Base-by-base conservation (phyloP, 2,329 filamentous ascomycete species). In the Gaeumannomyces sp. region DNA sequence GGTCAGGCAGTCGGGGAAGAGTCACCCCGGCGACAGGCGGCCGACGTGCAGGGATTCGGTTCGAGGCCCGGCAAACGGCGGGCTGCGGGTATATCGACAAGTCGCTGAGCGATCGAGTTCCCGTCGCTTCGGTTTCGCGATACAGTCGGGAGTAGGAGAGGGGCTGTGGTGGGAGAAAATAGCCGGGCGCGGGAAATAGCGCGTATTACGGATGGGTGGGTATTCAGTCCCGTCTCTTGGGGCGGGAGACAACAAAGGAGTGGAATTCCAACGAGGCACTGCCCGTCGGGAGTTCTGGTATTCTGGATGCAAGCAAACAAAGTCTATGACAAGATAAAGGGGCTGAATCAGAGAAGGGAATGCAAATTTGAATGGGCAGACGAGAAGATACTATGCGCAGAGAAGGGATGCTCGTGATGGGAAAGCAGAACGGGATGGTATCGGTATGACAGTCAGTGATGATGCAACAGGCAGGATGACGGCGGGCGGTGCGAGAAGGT, bases 161-260 rank as follows among this genome's bases (percentile, higher is more conserved):
- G 45, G 45, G 45, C 22, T 11, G 45, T 8, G 38, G 56, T 25
- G 56, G 27, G 56, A 58, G n/a, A 4, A 31, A 59, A 31, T 13
- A 59, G 57, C 19, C 19, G 57, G 57, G 57, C 29, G 57, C 57
- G 22, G 25, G 57, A 59, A 59, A 59, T 59, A 11, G 57, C 57
- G 59, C 57, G 64, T 62, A 53, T 60, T 38, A 33, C 45, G n/a
- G 45, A 7, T 25, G 45, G 45, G 45, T 53, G 45, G 19, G 45
- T 53, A 53, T 53, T 53, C 45, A 25, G 45, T 22, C 45, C 45
- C 45, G 38, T 53, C 19, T 53, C 45, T n/a, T 2, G n/a, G 45
- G 45, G 66, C 60, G 31, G 65, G 67, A 60, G 58, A 66, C 60
- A 65, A 68, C 64, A 69, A 71, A 70, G 67, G 68, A 70, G 66